A percentile compares a stretch with the other conserved stretches of the same genome.
Conservation (phyloP, 495 filamentous ascomycete species). For the Xeromyces bisporus region DNA sequence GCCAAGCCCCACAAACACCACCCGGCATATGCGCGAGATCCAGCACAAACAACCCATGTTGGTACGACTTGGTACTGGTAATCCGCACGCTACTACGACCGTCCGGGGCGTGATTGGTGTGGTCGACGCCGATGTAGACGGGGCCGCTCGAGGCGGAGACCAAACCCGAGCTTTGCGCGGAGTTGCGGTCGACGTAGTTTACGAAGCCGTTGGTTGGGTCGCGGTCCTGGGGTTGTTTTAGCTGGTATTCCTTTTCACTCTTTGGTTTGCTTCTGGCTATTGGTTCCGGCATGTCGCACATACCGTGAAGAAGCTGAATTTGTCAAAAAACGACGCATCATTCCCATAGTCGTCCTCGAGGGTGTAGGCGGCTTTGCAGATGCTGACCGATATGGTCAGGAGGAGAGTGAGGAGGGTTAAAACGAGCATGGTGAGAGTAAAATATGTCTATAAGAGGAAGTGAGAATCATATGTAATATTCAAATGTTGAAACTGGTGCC, state of each 20-base stretch:
- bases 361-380: constrained; percentile 30
- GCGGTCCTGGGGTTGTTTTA: constrained; percentile 9
- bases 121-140: constrained; percentile 29
- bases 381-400: constrained; percentile 22
- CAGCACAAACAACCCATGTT: constrained; percentile 39
- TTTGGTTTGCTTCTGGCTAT: constrained; percentile 4
- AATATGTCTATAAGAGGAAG: too few species aligned
- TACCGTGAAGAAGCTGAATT: constrained; percentile 34
- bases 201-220: constrained; percentile 63
- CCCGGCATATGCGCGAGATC: constrained; percentile 41
- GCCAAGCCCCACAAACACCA: constrained; percentile 40
- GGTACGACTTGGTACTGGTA: constrained; percentile 34
- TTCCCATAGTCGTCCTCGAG: constrained; percentile 29
- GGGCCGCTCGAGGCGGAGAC: constrained; percentile 32
- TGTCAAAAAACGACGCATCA: constrained; percentile 33
- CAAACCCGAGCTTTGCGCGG: constrained; percentile 35
- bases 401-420: too few species aligned
- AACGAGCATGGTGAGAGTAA: too few species aligned
- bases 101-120: constrained; percentile 18
- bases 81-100: constrained; percentile 41
- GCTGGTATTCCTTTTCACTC: constrained; percentile 11
- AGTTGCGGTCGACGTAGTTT: constrained; percentile 34
- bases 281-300: constrained; percentile 5
- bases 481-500: too few species aligned
- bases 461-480: too few species aligned